Percentiles rank a stretch among this genome's conserved stretches.
These are phyloP conservation scores for Cladorrhinum sp. DNA, from an alignment of 2,329 filamentous ascomycete species.

Conservation along the genomic window DNA sequence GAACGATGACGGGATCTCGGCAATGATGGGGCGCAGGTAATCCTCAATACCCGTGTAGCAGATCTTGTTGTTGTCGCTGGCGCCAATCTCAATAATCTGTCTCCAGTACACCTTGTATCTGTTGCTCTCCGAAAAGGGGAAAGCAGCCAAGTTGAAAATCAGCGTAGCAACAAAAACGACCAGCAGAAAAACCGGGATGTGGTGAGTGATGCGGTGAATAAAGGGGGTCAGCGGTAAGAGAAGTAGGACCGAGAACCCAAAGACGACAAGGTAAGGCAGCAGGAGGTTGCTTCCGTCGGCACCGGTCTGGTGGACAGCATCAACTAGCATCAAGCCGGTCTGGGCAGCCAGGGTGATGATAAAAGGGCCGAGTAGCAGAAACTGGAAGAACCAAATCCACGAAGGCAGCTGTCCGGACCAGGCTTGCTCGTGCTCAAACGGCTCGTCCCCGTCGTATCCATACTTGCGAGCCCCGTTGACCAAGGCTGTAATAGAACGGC, in stretches of 20 bases:
- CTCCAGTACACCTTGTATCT: constrained; percentile 86
- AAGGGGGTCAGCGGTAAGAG: constrained; percentile 78
- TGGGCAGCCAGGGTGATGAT: constrained; percentile 75
- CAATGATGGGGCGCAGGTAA: constrained; percentile 65
- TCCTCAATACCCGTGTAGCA: constrained; percentile 65
- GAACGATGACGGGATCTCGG: constrained; percentile 66
- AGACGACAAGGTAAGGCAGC: constrained; percentile 67
- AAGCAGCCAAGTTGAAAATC: constrained; percentile 81
- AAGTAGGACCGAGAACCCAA: constrained; percentile 65
- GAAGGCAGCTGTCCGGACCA: constrained; percentile 79
- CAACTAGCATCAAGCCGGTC: constrained; percentile 67
- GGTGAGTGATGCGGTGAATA: constrained; percentile 79
- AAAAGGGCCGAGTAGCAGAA: constrained; percentile 75
- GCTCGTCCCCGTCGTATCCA: constrained; percentile 30
- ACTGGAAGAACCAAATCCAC: constrained; percentile 86
- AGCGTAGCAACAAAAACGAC: constrained; percentile 70
- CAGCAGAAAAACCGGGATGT: constrained; percentile 74
- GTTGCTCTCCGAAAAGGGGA: constrained; percentile 78
- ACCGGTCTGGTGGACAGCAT: constrained; percentile 74
- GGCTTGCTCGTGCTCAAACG: constrained; percentile 71
- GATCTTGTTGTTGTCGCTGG: constrained; percentile 66
- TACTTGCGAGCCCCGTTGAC: constrained; percentile 25
- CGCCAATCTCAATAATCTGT: constrained; percentile 76
- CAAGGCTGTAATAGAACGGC: constrained; percentile 44
- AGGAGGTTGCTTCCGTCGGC: constrained; percentile 75